These are phyloP conservation scores for Actinidia polygama DNA, from an alignment of 179 eudicot genomes.

Conservation along the genomic window DNA sequence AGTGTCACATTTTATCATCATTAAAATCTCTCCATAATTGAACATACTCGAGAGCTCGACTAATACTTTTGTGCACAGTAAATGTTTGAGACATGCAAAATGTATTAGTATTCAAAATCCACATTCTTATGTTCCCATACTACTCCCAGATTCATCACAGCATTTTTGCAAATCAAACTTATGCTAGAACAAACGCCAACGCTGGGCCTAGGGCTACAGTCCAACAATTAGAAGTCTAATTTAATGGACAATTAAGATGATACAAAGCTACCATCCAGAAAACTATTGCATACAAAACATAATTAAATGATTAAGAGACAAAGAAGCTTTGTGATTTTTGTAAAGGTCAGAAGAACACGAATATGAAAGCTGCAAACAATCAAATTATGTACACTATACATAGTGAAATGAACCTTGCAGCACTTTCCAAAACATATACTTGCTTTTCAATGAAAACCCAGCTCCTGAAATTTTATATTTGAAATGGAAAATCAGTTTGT, in stretches of 20 bases:
- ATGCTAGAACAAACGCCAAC: not conserved
- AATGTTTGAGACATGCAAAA: not conserved
- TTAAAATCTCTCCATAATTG: not conserved
- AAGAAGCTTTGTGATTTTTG: too few species aligned
- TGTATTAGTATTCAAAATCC: not conserved
- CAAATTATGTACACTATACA: too few species aligned
- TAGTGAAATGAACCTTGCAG: too few species aligned
- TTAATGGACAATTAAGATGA: not conserved
- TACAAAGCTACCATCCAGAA: not conserved
- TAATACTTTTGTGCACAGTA: not conserved
- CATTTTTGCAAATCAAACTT: not conserved
- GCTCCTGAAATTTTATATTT: too few species aligned
- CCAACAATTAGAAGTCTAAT: slow-evolving; percentile 2
- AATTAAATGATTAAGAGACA: too few species aligned
- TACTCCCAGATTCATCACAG: not conserved
- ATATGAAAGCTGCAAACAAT: too few species aligned
- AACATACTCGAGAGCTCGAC: not conserved
- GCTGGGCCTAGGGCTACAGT: not conserved
- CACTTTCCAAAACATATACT: too few species aligned
- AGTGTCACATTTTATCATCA: not conserved
- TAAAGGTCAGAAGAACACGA: too few species aligned
- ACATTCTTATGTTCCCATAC: not conserved
- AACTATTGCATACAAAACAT: not conserved
- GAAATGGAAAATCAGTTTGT: too few species aligned
- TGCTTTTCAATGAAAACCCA: too few species aligned